These are phyloP conservation scores for Oropetium thomaeum DNA, from an alignment of 176 grass and related monocot genomes.

Conservation along the genomic window DNA sequence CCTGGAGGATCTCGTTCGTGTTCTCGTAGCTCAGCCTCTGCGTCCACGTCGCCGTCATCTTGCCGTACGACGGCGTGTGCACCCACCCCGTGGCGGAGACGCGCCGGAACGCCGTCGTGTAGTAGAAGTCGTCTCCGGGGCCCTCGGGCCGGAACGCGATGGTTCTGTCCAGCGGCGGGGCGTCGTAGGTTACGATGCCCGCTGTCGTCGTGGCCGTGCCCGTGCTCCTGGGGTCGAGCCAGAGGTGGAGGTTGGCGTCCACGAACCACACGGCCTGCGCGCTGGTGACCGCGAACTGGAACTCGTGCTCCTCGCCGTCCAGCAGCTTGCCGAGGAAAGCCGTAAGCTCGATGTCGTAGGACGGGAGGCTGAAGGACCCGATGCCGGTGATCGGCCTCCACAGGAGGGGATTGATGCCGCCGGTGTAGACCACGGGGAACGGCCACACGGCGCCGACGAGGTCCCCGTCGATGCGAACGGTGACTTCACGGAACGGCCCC, in stretches of 20 bases:
- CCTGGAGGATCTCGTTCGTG: constrained; percentile 32
- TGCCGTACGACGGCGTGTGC: constrained; percentile 60
- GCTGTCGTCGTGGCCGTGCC: constrained; percentile 23
- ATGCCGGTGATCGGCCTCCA: constrained; percentile 80
- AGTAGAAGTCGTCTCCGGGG: constrained; percentile 25
- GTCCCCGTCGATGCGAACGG: constrained; percentile 47
- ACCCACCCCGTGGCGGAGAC: constrained; percentile 66
- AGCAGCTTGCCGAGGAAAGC: constrained; percentile 59
- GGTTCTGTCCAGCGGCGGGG: constrained; percentile 30
- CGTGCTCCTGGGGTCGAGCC: constrained; percentile 59
- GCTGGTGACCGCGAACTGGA: constrained; percentile 60
- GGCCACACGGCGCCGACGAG: constrained; percentile 83
- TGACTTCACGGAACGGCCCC: constrained; percentile 84
- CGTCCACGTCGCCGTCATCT: constrained; percentile 55
- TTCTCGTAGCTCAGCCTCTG: constrained; percentile 62
- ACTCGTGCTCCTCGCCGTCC: constrained; percentile 57
- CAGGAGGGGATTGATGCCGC: constrained; percentile 58
- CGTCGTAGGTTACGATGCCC: constrained; percentile 44
- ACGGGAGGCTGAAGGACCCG: constrained; percentile 76
- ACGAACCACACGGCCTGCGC: constrained; percentile 58
- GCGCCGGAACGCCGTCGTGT: constrained; percentile 54
- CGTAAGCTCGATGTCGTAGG: constrained; percentile 85
- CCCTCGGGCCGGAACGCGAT: constrained; percentile 15
- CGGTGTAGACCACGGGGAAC: constrained; percentile 81
- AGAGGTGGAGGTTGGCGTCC: constrained; percentile 88